Evolutionary conservation across 78 protist species (phyloP).

Genomic region (Dictyostelium firmibasis): DNA sequence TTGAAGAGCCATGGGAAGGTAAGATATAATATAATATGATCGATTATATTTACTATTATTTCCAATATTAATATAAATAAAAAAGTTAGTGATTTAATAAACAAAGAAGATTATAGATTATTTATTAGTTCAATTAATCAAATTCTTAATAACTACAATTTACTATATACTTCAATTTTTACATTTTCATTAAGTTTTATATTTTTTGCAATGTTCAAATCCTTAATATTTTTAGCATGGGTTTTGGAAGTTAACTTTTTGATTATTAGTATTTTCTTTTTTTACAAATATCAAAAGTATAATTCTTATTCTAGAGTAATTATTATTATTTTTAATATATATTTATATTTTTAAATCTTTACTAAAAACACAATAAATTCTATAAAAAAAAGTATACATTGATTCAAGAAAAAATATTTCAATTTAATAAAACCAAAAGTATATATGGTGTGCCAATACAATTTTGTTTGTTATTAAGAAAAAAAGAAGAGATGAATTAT

Average conservation of each 20-base stretch:
- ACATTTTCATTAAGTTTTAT: background rate
- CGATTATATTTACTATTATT: no score
- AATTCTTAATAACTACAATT: background rate
- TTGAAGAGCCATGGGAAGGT: background rate
- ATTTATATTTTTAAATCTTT: no score
- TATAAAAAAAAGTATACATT: slow-evolving; percentile 1
- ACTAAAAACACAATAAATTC: no score
- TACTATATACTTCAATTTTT: background rate
- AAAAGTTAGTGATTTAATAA: background rate
- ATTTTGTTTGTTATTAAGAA: background rate
- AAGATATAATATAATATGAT: no score
- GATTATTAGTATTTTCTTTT: background rate
- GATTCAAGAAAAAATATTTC: background rate
- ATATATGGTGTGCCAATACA: background rate
- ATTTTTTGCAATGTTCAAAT: background rate
- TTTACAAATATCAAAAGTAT: slow-evolving; percentile 3
- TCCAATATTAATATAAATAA: no score
- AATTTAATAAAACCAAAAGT: background rate
- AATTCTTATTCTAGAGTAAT: slow-evolving; percentile 1
- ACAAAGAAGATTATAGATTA: background rate
- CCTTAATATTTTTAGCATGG: background rate
- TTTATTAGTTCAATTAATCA: background rate
- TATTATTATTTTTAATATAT: background rate
- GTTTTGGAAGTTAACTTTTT: background rate
- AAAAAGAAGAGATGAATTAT: background rate